Evolutionary conservation across 257 asterid genomes (phyloP).

Genomic region (Galeopsis tetrahit): DNA sequence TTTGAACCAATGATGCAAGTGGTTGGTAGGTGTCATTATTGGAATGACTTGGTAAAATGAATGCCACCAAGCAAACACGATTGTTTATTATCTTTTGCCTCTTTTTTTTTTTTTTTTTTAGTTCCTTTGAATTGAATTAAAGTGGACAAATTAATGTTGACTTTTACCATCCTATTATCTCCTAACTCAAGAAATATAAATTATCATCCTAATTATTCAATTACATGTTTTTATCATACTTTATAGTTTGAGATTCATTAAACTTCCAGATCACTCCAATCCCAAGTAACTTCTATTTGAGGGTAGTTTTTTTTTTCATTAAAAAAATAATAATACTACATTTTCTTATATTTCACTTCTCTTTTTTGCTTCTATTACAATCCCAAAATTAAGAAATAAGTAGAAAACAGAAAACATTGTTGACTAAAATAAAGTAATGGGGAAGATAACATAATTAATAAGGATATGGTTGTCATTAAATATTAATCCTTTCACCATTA

Average conservation of each 20-base stretch:
- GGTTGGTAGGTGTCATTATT: constrained; percentile 49
- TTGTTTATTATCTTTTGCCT: constrained; percentile 22
- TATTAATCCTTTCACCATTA: no score
- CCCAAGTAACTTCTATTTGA: no score
- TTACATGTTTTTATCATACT: background rate
- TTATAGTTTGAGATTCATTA: background rate
- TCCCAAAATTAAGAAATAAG: no score
- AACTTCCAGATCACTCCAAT: background rate
- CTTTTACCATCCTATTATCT: constrained; percentile 27
- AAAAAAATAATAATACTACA: no score
- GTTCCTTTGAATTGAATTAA: constrained; percentile 20
- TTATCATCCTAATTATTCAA: background rate
- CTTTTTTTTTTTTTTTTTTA: background rate
- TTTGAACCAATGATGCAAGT: constrained; percentile 45
- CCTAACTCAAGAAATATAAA: constrained; percentile 21
- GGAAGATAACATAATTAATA: no score
- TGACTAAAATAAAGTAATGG: no score
- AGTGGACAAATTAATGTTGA: background rate
- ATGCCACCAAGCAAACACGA: constrained; percentile 32
- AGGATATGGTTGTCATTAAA: no score
- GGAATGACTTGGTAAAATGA: constrained; percentile 49
- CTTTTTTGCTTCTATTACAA: no score
- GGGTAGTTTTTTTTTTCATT: no score
- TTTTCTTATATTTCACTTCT: no score
- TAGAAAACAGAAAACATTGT: no score